phyloP scores from a whole-genome alignment of 805 yeast genomes.

The Hanseniaspora pseudoguilliermondii region DNA sequence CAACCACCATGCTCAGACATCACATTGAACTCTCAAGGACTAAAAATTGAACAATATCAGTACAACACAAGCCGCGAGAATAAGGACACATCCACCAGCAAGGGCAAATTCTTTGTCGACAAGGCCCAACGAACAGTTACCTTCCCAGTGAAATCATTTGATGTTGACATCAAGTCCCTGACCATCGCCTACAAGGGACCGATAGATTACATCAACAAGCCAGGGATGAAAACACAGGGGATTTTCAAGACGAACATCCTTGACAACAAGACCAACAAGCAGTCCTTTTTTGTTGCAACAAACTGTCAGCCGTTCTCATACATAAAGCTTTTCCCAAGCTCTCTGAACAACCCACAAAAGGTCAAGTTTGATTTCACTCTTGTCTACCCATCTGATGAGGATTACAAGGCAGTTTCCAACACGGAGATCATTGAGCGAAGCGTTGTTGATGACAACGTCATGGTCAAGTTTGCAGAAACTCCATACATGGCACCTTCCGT shows the following conservation, averaged over 20 bases:
- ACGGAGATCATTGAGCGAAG: slow-evolving; percentile 27
- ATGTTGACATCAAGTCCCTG: slow-evolving; percentile 6
- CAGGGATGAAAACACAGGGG: slow-evolving; percentile 47
- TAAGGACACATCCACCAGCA: slow-evolving; percentile 13
- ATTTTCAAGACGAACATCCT: slow-evolving; percentile 55
- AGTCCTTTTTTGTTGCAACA: slow-evolving; percentile 47
- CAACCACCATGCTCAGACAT: slow-evolving; percentile 29
- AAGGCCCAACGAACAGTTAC: slow-evolving; percentile 15
- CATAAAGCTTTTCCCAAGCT: slow-evolving; percentile 49
- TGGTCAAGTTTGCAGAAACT: slow-evolving; percentile 38
- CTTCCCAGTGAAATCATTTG: slow-evolving; percentile 14
- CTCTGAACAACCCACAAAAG: slow-evolving; percentile 41
- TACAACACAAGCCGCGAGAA: slow-evolving; percentile 28
- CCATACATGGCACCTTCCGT: slow-evolving; percentile 51
- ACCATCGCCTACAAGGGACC: slow-evolving; percentile 35
- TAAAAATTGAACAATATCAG: slow-evolving; percentile 31
- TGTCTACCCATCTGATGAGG: slow-evolving; percentile 27
- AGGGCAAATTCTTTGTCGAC: slow-evolving; percentile 21
- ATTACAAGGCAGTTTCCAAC: slow-evolving; percentile 43
- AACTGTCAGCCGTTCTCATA: slow-evolving; percentile 63
- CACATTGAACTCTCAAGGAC: slow-evolving; percentile 24
- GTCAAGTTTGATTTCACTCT: slow-evolving; percentile 28
- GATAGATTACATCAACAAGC: slow-evolving; percentile 38
- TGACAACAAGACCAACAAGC: slow-evolving; percentile 38
- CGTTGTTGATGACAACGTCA: slow-evolving; percentile 21